A percentile compares a stretch with the other conserved stretches of the same genome.
These are phyloP conservation scores for Lactarius tabidus DNA, from an alignment of 768 basidiomycete species.

Conservation along the genomic window DNA sequence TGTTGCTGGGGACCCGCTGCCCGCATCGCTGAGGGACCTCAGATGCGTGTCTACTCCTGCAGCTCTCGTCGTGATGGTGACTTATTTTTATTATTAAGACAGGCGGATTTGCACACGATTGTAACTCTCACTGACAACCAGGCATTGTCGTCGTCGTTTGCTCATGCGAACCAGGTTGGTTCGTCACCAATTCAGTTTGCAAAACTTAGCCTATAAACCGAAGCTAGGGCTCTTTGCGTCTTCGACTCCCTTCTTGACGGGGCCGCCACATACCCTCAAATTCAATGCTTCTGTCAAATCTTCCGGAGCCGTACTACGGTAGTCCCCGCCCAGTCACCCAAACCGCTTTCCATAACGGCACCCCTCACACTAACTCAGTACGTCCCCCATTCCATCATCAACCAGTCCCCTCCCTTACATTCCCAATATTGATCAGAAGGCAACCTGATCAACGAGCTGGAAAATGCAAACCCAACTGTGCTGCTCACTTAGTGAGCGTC, in stretches of 20 bases:
- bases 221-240: slow-evolving; percentile 46
- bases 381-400: neutral
- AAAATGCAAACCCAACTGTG: slow-evolving; percentile 55
- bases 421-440: slow-evolving; percentile 51
- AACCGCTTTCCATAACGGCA: slow-evolving; percentile 43
- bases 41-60: slow-evolving; percentile 34
- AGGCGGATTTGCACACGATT: slow-evolving; percentile 34
- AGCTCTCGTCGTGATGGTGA: neutral
- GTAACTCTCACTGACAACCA: slow-evolving; percentile 62
- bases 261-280: slow-evolving; percentile 67
- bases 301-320: slow-evolving; percentile 54
- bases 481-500: no score
- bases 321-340: slow-evolving; percentile 20
- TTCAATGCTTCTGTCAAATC: slow-evolving; percentile 50
- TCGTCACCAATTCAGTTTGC: no score
- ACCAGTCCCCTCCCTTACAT: neutral
- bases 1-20: slow-evolving; percentile 29
- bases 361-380: no score
- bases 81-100: slow-evolving; percentile 21
- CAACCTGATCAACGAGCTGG: slow-evolving; percentile 60
- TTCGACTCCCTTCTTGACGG: slow-evolving; percentile 82
- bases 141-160: no score
- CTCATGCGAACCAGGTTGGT: slow-evolving; percentile 45
- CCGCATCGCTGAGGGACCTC: slow-evolving; percentile 37
- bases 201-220: slow-evolving; percentile 31